Evolutionary conservation across 176 grass and related monocot species (phyloP).

Genomic region (Oryza glumipatula): DNA sequence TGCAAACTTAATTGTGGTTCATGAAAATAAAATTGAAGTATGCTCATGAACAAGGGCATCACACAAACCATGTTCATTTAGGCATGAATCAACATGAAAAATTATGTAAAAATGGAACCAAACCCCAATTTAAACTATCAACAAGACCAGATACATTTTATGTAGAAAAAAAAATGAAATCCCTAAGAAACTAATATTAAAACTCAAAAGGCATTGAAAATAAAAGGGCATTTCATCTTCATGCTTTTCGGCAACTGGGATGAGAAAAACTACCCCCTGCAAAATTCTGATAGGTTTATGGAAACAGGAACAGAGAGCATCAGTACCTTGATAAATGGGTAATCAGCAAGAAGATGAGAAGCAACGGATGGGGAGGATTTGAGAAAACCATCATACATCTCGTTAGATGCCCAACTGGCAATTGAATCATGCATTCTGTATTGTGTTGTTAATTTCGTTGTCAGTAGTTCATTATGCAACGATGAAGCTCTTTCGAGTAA

Average conservation of each 20-base stretch:
- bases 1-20: background rate
- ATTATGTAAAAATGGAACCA: background rate
- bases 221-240: background rate
- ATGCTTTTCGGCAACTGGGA: background rate
- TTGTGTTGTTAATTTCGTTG: constrained; percentile 69
- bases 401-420: constrained; percentile 84
- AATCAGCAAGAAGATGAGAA: constrained; percentile 77
- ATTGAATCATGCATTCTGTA: constrained; percentile 93
- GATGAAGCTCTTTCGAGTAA: constrained; percentile 84
- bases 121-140: background rate
- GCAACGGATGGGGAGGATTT: constrained; percentile 65
- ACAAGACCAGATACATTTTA: background rate
- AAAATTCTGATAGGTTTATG: constrained; percentile 8
- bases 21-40: constrained; percentile 1
- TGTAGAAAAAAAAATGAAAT: background rate
- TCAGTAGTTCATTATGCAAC: constrained; percentile 63
- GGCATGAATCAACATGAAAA: background rate
- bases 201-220: background rate
- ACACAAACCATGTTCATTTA: background rate
- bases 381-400: constrained; percentile 81
- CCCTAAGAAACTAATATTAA: background rate
- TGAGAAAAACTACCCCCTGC: constrained; percentile 8
- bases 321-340: constrained; percentile 73
- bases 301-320: constrained; percentile 23
- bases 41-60: constrained; percentile 6